Evolutionary conservation across 2,329 filamentous ascomycete genomes (phyloP).

Genomic region (Neospermospora avenae): DNA sequence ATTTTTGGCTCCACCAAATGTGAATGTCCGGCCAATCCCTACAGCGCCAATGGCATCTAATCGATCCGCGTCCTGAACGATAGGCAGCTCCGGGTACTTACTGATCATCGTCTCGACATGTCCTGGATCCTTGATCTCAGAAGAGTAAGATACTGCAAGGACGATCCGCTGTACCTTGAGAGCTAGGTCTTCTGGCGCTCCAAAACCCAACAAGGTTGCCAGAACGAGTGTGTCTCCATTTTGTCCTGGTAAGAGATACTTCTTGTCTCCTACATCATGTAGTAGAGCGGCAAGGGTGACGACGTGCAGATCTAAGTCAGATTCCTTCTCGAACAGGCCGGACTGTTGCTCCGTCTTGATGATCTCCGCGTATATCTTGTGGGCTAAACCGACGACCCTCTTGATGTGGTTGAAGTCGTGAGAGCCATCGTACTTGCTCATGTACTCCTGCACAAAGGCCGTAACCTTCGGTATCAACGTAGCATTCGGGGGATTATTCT

Average conservation of each 20-base stretch:
- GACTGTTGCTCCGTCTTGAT: conserved; percentile 20
- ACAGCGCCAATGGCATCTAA: conserved; percentile 91
- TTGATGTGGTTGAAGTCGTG: conserved; percentile 86
- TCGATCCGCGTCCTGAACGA: conserved; percentile 91
- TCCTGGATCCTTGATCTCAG: conserved; percentile 65
- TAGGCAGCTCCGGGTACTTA: conserved; percentile 69
- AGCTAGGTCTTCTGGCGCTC: conserved; percentile 59
- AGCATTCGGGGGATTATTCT: conserved; percentile 25
- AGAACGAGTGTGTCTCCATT: conserved; percentile 55
- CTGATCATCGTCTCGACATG: conserved; percentile 56
- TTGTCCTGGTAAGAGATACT: conserved; percentile 45
- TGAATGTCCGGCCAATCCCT: conserved; percentile 76
- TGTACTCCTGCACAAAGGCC: conserved; percentile 65
- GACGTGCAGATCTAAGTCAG: conserved; percentile 53
- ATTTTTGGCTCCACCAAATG: conserved; percentile 67
- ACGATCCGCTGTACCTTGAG: conserved; percentile 69
- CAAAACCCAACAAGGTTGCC: conserved; percentile 55
- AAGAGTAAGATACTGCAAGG: conserved; percentile 75
- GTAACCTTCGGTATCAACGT: conserved; percentile 49
- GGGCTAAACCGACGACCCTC: conserved; percentile 72
- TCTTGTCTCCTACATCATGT: conserved; percentile 82
- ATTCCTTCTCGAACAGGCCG: conserved; percentile 15
- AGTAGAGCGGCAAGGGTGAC: conserved; percentile 67
- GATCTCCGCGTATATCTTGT: conserved; percentile 32
- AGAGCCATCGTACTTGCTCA: conserved; percentile 76